Percentiles rank a stretch among this genome's conserved stretches.
Conservation (phyloP, 495 filamentous ascomycete genomes). For the Penicillium tannophilum region DNA sequence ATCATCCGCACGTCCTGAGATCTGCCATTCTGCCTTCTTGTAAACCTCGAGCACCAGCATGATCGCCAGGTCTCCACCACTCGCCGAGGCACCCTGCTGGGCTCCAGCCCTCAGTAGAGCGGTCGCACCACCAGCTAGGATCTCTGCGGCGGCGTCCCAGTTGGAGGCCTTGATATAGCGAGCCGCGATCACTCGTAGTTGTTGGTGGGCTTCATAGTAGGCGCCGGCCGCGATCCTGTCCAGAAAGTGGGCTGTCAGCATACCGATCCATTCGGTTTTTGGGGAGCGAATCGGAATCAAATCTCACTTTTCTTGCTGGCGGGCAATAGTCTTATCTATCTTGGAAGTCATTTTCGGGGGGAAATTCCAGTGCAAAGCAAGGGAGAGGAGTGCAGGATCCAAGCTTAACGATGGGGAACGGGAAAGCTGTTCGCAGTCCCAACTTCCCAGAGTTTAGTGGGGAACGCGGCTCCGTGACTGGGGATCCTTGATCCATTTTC, state of each 20-base stretch:
- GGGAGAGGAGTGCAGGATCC: constrained; percentile 5
- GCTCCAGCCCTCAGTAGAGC: constrained; percentile 79
- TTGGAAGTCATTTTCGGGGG: constrained; percentile 56
- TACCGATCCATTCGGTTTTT: constrained; percentile 2
- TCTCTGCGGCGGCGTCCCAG: constrained; percentile 81
- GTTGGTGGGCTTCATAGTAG: constrained; percentile 97
- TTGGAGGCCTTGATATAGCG: constrained; percentile 86
- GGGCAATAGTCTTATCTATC: constrained; percentile 73
- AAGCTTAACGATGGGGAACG: constrained; percentile 22
- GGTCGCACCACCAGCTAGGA: constrained; percentile 81
- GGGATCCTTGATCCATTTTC: constrained; percentile 1
- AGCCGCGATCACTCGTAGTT: constrained; percentile 88
- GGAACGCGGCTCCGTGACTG: constrained; percentile 7
- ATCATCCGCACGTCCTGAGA: constrained; percentile 59
- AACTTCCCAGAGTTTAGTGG: constrained; percentile 12
- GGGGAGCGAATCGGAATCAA: constrained; percentile 2
- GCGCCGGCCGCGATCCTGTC: constrained; percentile 84
- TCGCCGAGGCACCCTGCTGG: constrained; percentile 73
- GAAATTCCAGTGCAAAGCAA: constrained; percentile 1
- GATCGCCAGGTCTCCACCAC: constrained; percentile 86
- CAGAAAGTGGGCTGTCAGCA: constrained; percentile 16
- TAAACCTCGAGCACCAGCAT: constrained; percentile 85
- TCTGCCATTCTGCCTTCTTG: constrained; percentile 75
- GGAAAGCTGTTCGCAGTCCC: constrained; percentile 18
- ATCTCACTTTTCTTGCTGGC: constrained; percentile 67